These are phyloP conservation scores for Selenicereus undatus DNA, from an alignment of 148 eudicot species.

Conservation along the genomic window DNA sequence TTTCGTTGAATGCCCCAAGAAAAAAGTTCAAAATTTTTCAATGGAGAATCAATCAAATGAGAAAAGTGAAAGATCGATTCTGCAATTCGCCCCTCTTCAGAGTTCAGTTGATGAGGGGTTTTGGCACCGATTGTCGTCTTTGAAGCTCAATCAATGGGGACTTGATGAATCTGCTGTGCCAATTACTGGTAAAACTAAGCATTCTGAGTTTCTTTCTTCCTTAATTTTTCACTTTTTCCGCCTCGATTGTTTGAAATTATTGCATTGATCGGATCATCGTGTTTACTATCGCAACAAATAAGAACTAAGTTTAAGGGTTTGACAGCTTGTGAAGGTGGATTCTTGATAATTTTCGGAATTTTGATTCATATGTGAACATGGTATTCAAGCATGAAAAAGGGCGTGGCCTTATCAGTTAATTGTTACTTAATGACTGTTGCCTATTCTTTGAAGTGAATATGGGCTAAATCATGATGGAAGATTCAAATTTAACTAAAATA, in stretches of 20 bases:
- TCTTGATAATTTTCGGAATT: neutral
- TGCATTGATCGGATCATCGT: neutral
- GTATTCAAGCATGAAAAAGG: neutral
- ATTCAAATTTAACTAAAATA: neutral
- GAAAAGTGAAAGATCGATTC: constrained; percentile 26
- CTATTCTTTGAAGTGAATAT: neutral
- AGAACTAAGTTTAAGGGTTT: neutral
- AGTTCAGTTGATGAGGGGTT: constrained; percentile 81
- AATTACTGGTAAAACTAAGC: constrained; percentile 44
- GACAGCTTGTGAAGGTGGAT: neutral
- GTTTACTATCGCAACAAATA: neutral
- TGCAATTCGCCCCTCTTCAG: constrained; percentile 64
- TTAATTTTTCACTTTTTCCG: neutral
- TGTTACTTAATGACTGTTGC: neutral
- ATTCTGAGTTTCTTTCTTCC: neutral
- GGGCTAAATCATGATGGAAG: neutral
- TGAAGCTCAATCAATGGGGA: constrained; percentile 81
- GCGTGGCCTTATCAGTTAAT: neutral
- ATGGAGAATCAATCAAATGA: constrained; percentile 21
- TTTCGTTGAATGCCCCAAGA: neutral
- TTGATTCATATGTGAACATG: neutral
- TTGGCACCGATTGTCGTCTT: constrained; percentile 80
- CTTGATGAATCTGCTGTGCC: constrained; percentile 78
- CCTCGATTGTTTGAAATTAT: neutral
- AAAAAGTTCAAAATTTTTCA: neutral